phyloP scores from a whole-genome alignment of 257 asterid species.

The Gentiana dahurica region DNA sequence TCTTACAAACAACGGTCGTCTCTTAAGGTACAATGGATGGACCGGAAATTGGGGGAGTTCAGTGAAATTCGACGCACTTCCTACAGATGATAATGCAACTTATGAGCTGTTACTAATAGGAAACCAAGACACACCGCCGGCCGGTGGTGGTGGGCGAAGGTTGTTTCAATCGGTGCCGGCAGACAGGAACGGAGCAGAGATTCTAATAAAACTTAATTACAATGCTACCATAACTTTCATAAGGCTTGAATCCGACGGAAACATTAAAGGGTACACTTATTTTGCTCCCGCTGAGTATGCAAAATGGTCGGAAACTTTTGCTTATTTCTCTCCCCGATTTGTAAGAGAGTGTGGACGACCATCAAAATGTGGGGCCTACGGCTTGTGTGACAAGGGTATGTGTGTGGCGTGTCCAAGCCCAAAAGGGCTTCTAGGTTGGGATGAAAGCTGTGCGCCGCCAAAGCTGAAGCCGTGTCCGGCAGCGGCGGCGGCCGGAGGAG shows the following conservation, averaged over 20 bases:
- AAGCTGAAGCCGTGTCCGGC: conserved; percentile 8
- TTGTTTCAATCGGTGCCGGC: conserved; percentile 3
- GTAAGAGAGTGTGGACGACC: conserved; percentile 13
- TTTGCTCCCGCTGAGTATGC: conserved; percentile 6
- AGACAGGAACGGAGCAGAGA: not conserved
- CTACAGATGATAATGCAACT: conserved; percentile 1
- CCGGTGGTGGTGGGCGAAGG: not conserved
- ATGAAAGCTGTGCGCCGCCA: conserved; percentile 8
- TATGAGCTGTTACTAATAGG: not conserved
- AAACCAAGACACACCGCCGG: not conserved
- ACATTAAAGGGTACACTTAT: conserved; percentile 13
- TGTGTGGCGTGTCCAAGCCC: conserved; percentile 17
- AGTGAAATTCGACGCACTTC: not conserved
- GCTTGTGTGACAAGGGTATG: conserved; percentile 15
- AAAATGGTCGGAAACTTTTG: conserved; percentile 11
- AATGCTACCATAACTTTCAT: conserved; percentile 11
- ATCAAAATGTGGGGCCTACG: conserved; percentile 12
- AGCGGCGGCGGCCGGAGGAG: not conserved
- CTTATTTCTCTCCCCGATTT: conserved; percentile 3
- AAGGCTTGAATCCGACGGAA: conserved; percentile 16
- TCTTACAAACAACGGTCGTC: conserved; percentile 2
- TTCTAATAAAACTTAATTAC: not conserved
- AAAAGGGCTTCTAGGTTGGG: conserved; percentile 18
- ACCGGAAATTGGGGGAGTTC: conserved; percentile 5
- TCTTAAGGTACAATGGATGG: conserved; percentile 12